These are phyloP conservation scores for Penicillium steckii DNA, from an alignment of 495 filamentous ascomycete genomes.

Conservation along the genomic window DNA sequence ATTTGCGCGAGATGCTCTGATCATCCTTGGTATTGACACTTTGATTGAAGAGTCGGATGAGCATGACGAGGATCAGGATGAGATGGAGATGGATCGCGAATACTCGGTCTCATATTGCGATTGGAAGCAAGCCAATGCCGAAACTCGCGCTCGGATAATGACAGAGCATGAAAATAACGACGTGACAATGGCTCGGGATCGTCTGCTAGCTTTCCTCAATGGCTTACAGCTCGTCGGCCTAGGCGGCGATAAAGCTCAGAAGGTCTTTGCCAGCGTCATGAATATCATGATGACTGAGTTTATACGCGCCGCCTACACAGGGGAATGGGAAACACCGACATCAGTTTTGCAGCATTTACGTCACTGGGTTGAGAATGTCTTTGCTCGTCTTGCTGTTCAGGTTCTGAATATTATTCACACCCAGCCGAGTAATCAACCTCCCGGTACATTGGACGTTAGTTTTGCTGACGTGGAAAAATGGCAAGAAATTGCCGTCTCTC, in stretches of 20 bases:
- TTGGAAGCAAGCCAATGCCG: constrained; percentile 33
- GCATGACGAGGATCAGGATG: constrained; percentile 24
- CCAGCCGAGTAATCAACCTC: constrained; percentile 18
- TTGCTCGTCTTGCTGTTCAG: constrained; percentile 63
- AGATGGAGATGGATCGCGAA: constrained; percentile 38
- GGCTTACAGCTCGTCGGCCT: constrained; percentile 70
- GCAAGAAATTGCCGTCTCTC: constrained; percentile 75
- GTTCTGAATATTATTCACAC: constrained; percentile 51
- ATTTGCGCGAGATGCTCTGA: constrained; percentile 49
- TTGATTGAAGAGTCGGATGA: constrained; percentile 19
- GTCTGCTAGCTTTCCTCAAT: constrained; percentile 56
- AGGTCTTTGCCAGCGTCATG: constrained; percentile 75
- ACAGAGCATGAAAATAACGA: constrained; percentile 31
- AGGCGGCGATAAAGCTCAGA: constrained; percentile 70
- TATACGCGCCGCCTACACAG: constrained; percentile 58
- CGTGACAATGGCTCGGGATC: constrained; percentile 46
- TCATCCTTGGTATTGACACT: constrained; percentile 56
- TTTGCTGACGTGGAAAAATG: constrained; percentile 69
- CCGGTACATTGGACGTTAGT: constrained; percentile 41
- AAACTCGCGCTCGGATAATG: constrained; percentile 35
- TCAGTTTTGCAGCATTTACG: constrained; percentile 55
- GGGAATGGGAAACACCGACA: constrained; percentile 57
- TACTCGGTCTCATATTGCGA: constrained; percentile 40
- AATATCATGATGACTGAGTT: constrained; percentile 66
- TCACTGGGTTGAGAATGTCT: constrained; percentile 72